phyloP scores from a whole-genome alignment of 169 alveolate species.

The Eimeria tenella region DNA sequence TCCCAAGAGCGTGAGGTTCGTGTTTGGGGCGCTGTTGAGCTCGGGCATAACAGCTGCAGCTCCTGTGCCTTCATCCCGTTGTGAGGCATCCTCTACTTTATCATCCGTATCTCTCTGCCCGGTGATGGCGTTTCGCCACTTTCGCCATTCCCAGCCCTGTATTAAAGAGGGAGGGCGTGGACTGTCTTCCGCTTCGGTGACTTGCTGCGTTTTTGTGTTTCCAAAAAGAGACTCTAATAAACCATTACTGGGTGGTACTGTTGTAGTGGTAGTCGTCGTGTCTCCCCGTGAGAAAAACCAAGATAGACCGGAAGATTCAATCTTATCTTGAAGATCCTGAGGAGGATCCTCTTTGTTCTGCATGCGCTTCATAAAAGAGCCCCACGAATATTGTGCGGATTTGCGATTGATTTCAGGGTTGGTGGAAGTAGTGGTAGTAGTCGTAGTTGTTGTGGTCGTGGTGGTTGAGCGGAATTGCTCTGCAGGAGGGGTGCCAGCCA shows the following conservation, averaged over 20 bases:
- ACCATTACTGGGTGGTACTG: neutral
- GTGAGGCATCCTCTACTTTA: neutral
- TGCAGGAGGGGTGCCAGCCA: conserved; percentile 57
- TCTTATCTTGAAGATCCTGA: neutral
- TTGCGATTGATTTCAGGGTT: neutral
- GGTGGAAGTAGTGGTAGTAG: conserved; percentile 1
- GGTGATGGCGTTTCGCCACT: neutral
- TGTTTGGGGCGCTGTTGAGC: neutral
- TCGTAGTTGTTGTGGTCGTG: conserved; percentile 31
- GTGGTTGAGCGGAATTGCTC: conserved; percentile 4
- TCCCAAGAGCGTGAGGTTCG: neutral
- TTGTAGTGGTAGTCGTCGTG: neutral
- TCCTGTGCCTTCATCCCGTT: neutral
- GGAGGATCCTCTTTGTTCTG: conserved; percentile 5
- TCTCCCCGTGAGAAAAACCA: neutral
- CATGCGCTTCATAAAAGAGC: conserved; percentile 3
- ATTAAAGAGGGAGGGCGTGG: neutral
- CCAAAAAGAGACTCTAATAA: neutral
- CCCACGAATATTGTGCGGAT: conserved; percentile 30
- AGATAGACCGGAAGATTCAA: neutral
- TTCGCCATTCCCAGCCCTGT: neutral
- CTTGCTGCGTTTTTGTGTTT: neutral
- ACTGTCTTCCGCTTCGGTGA: neutral
- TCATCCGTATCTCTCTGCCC: neutral
- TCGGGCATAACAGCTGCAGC: neutral